Evolutionary conservation across 2,329 filamentous ascomycete species (phyloP), one percentile per base, ranked within the genome.

Genomic region (Alternaria tenuissima): DNA sequence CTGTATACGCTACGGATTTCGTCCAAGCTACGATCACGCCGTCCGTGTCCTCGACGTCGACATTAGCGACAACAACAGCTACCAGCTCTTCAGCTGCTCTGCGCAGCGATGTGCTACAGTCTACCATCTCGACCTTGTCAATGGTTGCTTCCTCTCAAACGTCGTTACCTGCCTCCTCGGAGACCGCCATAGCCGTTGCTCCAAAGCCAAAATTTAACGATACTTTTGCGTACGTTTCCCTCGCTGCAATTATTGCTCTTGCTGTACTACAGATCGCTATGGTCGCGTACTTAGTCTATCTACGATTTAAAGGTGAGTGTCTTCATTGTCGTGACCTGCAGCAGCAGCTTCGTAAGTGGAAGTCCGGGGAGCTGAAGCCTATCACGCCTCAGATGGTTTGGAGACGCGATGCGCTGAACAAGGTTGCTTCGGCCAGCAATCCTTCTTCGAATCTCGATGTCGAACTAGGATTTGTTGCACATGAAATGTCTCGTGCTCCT

Each of bases 311-410:
- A 22, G 64, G 54, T 18, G 46, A 62, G 26, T 66, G 64, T 41
- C 57, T 52, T 2, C 55, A 46, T 1, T 66, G 64, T 43, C 28
- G 30, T 22, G 34, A 24, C 12, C 43, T 56, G 36, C 30, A 53
- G 16, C 32, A 48, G 7, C 44, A 64, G 24, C 42, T 66, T 6
- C n/a, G 26, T 3, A 64, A 63, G 36, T 66, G 57, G 54, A 32
- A 64, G 22, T 47, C 48, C 4, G 64, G 62, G 2, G 59, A 66
- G 32, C 48, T 61, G 14, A 61, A 61, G 36, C 28, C 38, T 5
- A 60, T 64, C 16, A 64, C 62, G 6, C 55, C 49, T 6, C 38
- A 52, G 7, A 59, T 60, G 54, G 54, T 64, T 9, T 54, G 36
- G 43, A 11, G 48, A 7, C 57, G 61, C 2, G 58, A 62, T 38